phyloP scores from a whole-genome alignment of 768 basidiomycete genomes.

The Lentinula edodes region DNA sequence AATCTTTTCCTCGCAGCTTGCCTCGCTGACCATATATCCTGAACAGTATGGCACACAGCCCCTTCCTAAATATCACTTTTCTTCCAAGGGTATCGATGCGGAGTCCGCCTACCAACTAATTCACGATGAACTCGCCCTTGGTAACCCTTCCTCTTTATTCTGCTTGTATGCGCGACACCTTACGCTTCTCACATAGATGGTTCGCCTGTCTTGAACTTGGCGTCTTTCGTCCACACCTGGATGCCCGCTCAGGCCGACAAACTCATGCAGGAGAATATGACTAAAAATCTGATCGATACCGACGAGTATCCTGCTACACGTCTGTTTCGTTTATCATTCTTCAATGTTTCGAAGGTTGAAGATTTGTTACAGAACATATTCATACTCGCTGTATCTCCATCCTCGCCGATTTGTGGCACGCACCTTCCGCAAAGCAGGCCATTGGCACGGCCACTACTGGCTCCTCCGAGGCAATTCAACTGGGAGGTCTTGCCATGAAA shows the following conservation, averaged over 20 bases:
- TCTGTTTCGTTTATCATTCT: slow-evolving; percentile 19
- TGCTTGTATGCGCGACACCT: slow-evolving; percentile 36
- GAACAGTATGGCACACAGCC: slow-evolving; percentile 50
- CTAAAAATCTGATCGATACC: slow-evolving; percentile 57
- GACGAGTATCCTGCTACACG: slow-evolving; percentile 70
- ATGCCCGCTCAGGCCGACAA: slow-evolving; percentile 35
- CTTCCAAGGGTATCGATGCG: slow-evolving; percentile 45
- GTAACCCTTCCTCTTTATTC: slow-evolving; percentile 27
- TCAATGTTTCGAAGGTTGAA: background rate
- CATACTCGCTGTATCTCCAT: slow-evolving; percentile 51
- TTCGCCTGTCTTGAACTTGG: slow-evolving; percentile 56
- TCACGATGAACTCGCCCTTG: slow-evolving; percentile 63
- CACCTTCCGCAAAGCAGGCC: slow-evolving; percentile 53
- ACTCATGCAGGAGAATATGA: slow-evolving; percentile 44
- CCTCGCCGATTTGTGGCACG: slow-evolving; percentile 64
- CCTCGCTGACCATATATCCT: background rate
- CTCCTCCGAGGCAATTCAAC: slow-evolving; percentile 65
- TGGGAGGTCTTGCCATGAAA: slow-evolving; percentile 76
- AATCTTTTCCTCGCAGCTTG: background rate
- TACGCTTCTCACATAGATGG: slow-evolving; percentile 40
- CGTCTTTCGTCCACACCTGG: slow-evolving; percentile 60
- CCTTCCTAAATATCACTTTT: slow-evolving; percentile 62
- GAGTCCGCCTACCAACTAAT: slow-evolving; percentile 53
- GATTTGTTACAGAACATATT: slow-evolving; percentile 31
- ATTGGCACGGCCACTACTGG: slow-evolving; percentile 72